Evolutionary conservation across 1,139 yeast genomes (phyloP), one percentile per base, ranked within the genome.

Genomic region (Kurtzmaniella quercitrusa): DNA sequence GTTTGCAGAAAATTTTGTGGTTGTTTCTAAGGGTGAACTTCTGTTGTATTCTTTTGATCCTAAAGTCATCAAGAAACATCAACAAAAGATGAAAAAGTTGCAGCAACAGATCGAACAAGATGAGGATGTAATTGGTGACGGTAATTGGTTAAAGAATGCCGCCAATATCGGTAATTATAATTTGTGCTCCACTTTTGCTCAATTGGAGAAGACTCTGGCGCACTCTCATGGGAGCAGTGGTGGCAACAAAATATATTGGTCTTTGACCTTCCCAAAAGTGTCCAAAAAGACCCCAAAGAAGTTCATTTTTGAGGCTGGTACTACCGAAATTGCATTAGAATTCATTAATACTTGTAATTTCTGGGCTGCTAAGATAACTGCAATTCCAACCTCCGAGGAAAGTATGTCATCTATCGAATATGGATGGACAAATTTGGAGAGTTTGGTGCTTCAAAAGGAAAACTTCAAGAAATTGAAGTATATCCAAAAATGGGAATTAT

Each of bases 361-460:
- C 60, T 89, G 96, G 96, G 89, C 95, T 2, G 85, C 94, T 2
- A 75, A 93, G 51, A 79, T 85, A 33, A 84, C 95, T 12, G 85
- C 90, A 14, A 82, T 86, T 25, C 96, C 96, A n/a, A 62, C 78
- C 1, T 61, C 66, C 51, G 79, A 73, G 52, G 77, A 73, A 52
- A 67, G 87, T 46, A 79, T 87, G 11, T 77, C 90, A 2, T 85
- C 86, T 39, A 76, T 81, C 39, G 95, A 89, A 55, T 88, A 82
- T 58, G 96, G 96, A 3, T 90, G 96, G 96, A 77, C 68, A 47
- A 63, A 62, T 54, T 64, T 59, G 62, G 81, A 79, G 53, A 63
- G 51, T 15, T 56, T 70, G 41, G 59, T 64, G 42, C 46, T 51
- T 33, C 54, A 59, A 39, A 63, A 60, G 44, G 63, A 61, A 38